phyloP scores from a whole-genome alignment of 352 stramenopile species.

The Phytopythium vexans region DNA sequence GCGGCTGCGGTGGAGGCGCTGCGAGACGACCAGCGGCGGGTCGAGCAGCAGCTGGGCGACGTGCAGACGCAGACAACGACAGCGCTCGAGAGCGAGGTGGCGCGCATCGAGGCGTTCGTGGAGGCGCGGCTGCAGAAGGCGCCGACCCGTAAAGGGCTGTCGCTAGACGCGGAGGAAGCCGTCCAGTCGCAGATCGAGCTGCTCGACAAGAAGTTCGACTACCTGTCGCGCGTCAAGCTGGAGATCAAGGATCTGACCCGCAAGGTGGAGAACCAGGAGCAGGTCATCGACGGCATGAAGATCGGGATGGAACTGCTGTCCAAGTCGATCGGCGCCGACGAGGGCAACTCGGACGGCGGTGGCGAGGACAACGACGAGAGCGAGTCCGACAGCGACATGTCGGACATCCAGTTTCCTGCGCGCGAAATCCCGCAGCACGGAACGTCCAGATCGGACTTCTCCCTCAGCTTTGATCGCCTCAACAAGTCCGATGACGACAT shows the following conservation, averaged over 20 bases:
- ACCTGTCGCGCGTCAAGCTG: constrained; percentile 67
- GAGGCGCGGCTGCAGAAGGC: constrained; percentile 21
- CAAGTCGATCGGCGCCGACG: constrained; percentile 62
- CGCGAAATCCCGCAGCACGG: not conserved
- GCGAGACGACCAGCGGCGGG: constrained; percentile 10
- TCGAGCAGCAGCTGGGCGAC: constrained; percentile 15
- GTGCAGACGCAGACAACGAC: constrained; percentile 6
- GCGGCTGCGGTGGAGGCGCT: constrained; percentile 17
- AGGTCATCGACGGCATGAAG: constrained; percentile 58
- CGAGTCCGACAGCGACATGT: constrained; percentile 7
- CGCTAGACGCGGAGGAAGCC: constrained; percentile 38
- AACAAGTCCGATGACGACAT: not conserved
- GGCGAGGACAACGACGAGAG: constrained; percentile 9
- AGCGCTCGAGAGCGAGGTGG: constrained; percentile 9
- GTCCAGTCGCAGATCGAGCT: constrained; percentile 48
- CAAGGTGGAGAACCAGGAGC: constrained; percentile 54
- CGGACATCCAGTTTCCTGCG: constrained; percentile 2
- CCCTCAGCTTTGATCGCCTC: not conserved
- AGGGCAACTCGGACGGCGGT: constrained; percentile 49
- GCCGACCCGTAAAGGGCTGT: constrained; percentile 11
- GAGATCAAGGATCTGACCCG: constrained; percentile 65
- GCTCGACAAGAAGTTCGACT: constrained; percentile 72
- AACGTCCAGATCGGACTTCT: not conserved
- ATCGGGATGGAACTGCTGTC: constrained; percentile 54
- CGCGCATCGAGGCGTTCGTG: not conserved